Base-by-base conservation (phyloP, 2,329 filamentous ascomycete genomes). In the Epichloe coenophiala region DNA sequence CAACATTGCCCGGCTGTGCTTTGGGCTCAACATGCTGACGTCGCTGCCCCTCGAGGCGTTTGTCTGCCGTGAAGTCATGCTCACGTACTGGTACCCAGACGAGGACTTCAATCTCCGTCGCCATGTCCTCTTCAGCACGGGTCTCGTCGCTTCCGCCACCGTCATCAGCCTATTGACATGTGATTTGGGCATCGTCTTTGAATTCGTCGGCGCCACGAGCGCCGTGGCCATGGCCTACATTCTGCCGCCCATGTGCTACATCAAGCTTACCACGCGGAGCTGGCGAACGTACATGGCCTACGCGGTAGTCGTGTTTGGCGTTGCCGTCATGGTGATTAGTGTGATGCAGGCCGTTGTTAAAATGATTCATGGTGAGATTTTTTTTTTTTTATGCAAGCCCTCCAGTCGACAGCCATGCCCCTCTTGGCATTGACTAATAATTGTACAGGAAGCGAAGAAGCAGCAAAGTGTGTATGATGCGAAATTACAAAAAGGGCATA, bases 21-120 rank as follows among this genome's bases (percentile, higher is more conserved):
- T 98, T 63, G 93, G 93, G 2, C 78, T 98, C 57, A 98, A 98
- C 74, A 98, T 98, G 93, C 81, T 98, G 60, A 96, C 93, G 13
- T 98, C 93, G 2, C 74, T 98, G 37, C 93, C 93, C 0, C 83
- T 98, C 53, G 93, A 98, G 73, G 90, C 89, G 15, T 98, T 98
- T 66, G 93, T 98, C 50, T 98, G 93, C 68, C 81, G 93, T 61
- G 93, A 96, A 68, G 90, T 96, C 56, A 95, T 96, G 87, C 79
- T 88, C 58, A 89, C 88, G 56, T 96, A 95, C 68, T 83, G 75
- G 63, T 82, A 76, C 60, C 78, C 77, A 1, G 74, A 72, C 53
- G 88, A 72, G 58, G 84, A 86, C 0, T 95, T 90, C 71, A 83
- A 89, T 64, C 80, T 88, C 59, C 83, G 83, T 55, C 81, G 89